phyloP scores from a whole-genome alignment of 2,329 filamentous ascomycete species.

The Aspergillus alliaceus region DNA sequence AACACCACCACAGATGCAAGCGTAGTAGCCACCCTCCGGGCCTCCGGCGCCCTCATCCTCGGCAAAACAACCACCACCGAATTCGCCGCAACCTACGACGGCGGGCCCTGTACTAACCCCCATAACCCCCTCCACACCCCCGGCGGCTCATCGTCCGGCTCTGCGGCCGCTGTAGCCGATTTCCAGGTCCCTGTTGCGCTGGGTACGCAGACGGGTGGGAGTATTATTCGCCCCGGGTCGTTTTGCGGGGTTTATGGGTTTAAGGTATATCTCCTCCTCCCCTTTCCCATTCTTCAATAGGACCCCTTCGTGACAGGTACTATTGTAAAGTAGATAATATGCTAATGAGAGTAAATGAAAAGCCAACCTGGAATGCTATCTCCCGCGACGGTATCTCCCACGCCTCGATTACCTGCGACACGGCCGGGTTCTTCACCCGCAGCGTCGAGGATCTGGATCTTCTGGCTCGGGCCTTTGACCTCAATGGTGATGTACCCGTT shows the following conservation, averaged over 20 bases:
- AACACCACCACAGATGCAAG: not conserved
- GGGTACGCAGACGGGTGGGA: constrained; percentile 67
- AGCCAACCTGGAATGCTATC: constrained; percentile 66
- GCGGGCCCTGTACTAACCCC: constrained; percentile 56
- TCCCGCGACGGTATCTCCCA: constrained; percentile 62
- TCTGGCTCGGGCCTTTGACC: constrained; percentile 53
- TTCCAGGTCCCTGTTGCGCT: constrained; percentile 61
- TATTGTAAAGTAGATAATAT: no score
- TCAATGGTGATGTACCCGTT: constrained; percentile 51
- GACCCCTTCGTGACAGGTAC: no score
- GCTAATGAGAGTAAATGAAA: no score
- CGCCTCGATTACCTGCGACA: constrained; percentile 60
- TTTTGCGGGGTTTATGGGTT: constrained; percentile 66
- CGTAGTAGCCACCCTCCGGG: not conserved
- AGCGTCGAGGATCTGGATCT: constrained; percentile 59
- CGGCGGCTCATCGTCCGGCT: constrained; percentile 67
- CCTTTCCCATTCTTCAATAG: no score
- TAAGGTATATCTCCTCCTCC: not conserved
- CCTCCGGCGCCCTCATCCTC: not conserved
- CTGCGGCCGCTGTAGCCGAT: constrained; percentile 65
- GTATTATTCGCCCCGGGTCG: constrained; percentile 62
- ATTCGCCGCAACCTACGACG: not conserved
- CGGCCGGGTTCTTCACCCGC: constrained; percentile 61
- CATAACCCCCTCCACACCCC: constrained; percentile 56
- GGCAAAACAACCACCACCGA: not conserved